A percentile compares a stretch with the other conserved stretches of the same genome.
Evolutionary conservation across 345 rosid genomes (phyloP).

Genomic region (Lagerstroemia speciosa): DNA sequence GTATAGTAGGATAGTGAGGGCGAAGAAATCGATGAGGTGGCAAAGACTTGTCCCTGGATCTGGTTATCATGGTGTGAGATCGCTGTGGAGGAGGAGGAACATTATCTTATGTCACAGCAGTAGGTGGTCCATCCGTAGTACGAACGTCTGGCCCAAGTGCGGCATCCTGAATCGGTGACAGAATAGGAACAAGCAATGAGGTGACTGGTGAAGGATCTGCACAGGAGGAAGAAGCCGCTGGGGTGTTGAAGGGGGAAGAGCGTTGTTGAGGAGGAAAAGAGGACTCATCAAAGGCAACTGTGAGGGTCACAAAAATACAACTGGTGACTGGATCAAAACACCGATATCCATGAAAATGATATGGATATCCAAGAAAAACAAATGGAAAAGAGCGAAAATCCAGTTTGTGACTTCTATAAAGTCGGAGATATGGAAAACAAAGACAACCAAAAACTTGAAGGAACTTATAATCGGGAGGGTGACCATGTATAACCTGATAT

Average conservation of each 20-base stretch:
- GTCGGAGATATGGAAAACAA: background rate
- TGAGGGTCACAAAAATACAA: background rate
- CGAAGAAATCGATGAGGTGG: no score
- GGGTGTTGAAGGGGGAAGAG: background rate
- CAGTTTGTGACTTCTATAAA: background rate
- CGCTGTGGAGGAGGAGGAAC: no score
- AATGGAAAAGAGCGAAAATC: background rate
- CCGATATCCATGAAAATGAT: background rate
- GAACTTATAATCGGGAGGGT: background rate
- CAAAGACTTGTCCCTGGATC: background rate
- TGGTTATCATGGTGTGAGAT: background rate
- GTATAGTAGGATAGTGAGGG: background rate
- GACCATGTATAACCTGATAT: background rate
- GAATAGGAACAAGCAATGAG: no score
- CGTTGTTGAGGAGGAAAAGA: no score
- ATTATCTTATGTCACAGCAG: no score
- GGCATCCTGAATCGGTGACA: no score
- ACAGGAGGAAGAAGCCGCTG: no score
- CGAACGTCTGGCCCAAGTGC: no score
- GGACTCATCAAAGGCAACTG: background rate
- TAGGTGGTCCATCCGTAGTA: no score
- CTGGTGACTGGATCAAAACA: background rate
- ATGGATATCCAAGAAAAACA: background rate
- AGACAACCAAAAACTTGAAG: conserved; percentile 7
- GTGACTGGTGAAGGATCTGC: no score